These are phyloP conservation scores for Hysterium pulicare DNA, from an alignment of 2,329 filamentous ascomycete species.

Conservation along the genomic window DNA sequence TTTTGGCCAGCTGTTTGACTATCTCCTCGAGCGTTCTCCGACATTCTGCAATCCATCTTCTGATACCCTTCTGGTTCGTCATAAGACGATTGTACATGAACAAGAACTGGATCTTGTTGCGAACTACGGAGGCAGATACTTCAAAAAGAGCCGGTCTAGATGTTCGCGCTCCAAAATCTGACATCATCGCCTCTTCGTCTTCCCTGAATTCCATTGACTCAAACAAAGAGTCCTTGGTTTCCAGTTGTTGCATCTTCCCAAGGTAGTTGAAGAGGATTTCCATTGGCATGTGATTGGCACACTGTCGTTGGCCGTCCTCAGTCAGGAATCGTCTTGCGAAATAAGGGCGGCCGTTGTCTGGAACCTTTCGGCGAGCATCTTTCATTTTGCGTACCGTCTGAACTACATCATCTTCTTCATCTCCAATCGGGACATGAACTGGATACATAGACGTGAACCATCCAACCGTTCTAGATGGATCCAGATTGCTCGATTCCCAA, in stretches of 20 bases:
- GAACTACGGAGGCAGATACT: constrained; percentile 22
- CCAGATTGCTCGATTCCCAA: constrained; percentile 44
- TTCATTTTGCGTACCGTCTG: constrained; percentile 54
- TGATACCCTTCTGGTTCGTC: constrained; percentile 31
- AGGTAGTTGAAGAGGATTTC: constrained; percentile 60
- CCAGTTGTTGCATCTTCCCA: constrained; percentile 50
- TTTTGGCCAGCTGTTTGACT: constrained; percentile 18
- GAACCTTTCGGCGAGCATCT: constrained; percentile 47
- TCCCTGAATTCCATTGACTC: constrained; percentile 21
- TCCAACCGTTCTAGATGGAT: constrained; percentile 57
- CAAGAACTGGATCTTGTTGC: constrained; percentile 23
- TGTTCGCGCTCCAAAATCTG: constrained; percentile 26
- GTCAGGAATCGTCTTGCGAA: constrained; percentile 41
- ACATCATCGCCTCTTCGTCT: constrained; percentile 22
- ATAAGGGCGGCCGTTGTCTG: constrained; percentile 47
- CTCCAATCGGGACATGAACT: constrained; percentile 42
- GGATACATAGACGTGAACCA: constrained; percentile 60
- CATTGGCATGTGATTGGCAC: constrained; percentile 46
- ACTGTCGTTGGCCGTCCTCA: constrained; percentile 23
- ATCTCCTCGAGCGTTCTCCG: constrained; percentile 29
- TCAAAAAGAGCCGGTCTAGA: constrained; percentile 30
- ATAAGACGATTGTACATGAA: constrained; percentile 34
- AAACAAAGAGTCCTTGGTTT: constrained; percentile 48
- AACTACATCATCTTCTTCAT: constrained; percentile 49
- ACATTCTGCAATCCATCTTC: constrained; percentile 32